These are phyloP conservation scores for Phallus indusiatus DNA, from an alignment of 768 basidiomycete species.

Conservation along the genomic window DNA sequence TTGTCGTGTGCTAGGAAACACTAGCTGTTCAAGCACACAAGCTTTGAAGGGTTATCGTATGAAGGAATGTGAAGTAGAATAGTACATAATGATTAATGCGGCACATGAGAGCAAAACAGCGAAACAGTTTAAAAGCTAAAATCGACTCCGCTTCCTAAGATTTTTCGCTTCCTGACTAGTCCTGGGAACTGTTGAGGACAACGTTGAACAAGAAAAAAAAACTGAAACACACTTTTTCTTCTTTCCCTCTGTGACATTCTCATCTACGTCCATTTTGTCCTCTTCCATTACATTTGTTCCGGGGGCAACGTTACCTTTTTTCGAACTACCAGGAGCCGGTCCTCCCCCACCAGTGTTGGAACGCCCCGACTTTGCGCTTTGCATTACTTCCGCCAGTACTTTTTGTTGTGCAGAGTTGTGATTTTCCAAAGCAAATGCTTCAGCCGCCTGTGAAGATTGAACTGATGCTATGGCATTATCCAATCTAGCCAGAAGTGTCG, in stretches of 20 bases:
- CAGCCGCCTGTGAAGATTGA: conserved; percentile 39
- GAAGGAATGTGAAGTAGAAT: too few relatives aligned
- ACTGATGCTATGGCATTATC: conserved; percentile 49
- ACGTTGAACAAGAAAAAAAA: not conserved
- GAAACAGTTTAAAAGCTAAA: not conserved
- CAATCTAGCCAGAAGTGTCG: conserved; percentile 59
- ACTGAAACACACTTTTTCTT: conserved; percentile 6
- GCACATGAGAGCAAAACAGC: too few relatives aligned
- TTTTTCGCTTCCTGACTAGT: conserved; percentile 3
- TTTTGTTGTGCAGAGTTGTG: conserved; percentile 52
- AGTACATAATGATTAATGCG: too few relatives aligned
- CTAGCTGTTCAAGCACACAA: too few relatives aligned
- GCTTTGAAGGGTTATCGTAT: too few relatives aligned
- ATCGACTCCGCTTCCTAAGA: conserved; percentile 6
- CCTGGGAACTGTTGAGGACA: not conserved
- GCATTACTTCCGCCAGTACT: conserved; percentile 42
- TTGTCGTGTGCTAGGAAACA: too few relatives aligned
- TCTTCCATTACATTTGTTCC: conserved; percentile 1
- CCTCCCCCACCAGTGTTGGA: conserved; percentile 13
- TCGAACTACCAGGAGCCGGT: conserved; percentile 10
- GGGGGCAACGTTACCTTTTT: not conserved
- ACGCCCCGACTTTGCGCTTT: conserved; percentile 38
- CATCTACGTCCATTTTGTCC: conserved; percentile 61
- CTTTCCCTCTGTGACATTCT: conserved; percentile 22
- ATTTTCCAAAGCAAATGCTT: conserved; percentile 40